Conservation (phyloP, 768 basidiomycete genomes). For the Hemileccinum impolitum region DNA sequence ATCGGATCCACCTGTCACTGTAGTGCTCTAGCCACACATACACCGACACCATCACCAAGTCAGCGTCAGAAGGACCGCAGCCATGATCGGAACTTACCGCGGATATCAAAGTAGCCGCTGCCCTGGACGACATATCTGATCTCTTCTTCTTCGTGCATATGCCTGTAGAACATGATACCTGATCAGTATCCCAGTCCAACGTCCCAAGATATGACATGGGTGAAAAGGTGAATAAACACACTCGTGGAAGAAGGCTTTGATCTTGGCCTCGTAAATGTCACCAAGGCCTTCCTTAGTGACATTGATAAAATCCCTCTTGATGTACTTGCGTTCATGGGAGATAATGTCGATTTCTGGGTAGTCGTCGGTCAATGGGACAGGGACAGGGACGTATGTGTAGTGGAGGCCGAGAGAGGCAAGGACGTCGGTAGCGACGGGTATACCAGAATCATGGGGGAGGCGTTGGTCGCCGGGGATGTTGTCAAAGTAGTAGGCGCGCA, state of each 20-base stretch:
- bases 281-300: slow-evolving; percentile 76
- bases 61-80: neutral
- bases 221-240: slow-evolving; percentile 31
- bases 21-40: slow-evolving; percentile 46
- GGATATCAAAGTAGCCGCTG: slow-evolving; percentile 84
- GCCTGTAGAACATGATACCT: slow-evolving; percentile 39
- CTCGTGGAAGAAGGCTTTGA: slow-evolving; percentile 82
- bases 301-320: slow-evolving; percentile 76
- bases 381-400: slow-evolving; percentile 64
- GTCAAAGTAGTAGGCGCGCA: slow-evolving; percentile 74
- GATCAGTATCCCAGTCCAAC: neutral
- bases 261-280: slow-evolving; percentile 74
- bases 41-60: neutral
- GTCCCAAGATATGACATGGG: too few species aligned
- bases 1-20: slow-evolving; percentile 73
- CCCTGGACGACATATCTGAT: slow-evolving; percentile 83
- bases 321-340: slow-evolving; percentile 67
- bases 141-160: slow-evolving; percentile 94
- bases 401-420: slow-evolving; percentile 60
- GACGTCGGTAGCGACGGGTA: slow-evolving; percentile 47
- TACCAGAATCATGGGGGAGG: slow-evolving; percentile 67
- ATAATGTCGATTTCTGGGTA: slow-evolving; percentile 56
- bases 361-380: slow-evolving; percentile 30
- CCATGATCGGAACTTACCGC: slow-evolving; percentile 48
- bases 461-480: slow-evolving; percentile 75